Conservation (phyloP, 768 basidiomycete species). For the Boletus vinaceobasis region DNA sequence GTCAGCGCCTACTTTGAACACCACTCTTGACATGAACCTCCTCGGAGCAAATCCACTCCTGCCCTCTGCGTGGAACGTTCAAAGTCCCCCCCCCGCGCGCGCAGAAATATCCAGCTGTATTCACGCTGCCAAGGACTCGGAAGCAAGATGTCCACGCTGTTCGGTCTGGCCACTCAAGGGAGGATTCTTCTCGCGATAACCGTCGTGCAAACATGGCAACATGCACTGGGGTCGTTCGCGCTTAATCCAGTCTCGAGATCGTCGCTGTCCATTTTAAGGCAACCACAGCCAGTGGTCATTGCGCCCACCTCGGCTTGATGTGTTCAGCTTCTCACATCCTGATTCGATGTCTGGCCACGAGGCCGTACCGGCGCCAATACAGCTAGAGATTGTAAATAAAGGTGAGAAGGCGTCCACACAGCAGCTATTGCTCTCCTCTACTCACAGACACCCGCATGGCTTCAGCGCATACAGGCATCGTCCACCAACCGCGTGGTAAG, state of each 20-base stretch:
- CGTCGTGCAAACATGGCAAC: not conserved
- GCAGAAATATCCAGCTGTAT: no score
- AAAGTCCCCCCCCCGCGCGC: no score
- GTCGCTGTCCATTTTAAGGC: not conserved
- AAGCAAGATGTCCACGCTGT: not conserved
- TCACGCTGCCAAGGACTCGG: no score
- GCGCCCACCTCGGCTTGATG: not conserved
- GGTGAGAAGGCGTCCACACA: not conserved
- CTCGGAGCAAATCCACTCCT: no score
- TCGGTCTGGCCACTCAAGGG: not conserved
- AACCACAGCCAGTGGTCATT: not conserved
- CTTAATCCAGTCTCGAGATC: not conserved
- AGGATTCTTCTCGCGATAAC: conserved; percentile 10
- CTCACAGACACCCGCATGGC: conserved; percentile 12
- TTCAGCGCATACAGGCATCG: conserved; percentile 26
- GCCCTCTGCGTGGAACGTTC: no score
- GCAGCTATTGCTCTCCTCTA: not conserved
- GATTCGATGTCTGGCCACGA: not conserved
- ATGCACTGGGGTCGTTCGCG: no score
- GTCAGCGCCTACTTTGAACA: no score
- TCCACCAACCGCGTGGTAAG: conserved; percentile 27
- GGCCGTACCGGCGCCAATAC: conserved; percentile 4
- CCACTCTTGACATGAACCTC: no score
- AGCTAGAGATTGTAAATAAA: conserved; percentile 14
- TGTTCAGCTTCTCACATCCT: conserved; percentile 3